A percentile compares a stretch with the other conserved stretches of the same genome.
phyloP scores from a whole-genome alignment of 257 asterid genomes.

The Linderniella brevidens region DNA sequence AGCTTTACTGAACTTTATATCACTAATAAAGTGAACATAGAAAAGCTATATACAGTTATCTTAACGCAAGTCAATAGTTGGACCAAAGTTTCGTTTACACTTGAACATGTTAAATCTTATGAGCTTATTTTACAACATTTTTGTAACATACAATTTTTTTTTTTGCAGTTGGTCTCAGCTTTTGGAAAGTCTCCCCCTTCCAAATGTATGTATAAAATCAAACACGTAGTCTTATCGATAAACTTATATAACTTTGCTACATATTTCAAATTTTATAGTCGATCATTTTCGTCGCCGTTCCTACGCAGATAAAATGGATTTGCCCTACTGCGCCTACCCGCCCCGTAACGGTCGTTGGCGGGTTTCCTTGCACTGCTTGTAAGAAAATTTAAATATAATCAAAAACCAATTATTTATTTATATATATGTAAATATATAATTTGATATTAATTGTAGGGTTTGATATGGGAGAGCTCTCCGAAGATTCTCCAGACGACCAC shows the following conservation, averaged over 20 bases:
- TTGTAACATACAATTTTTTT: constrained; percentile 9
- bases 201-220: constrained; percentile 41
- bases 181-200: constrained; percentile 80
- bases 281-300: not conserved
- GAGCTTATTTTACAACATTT: too few relatives aligned
- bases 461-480: constrained; percentile 87
- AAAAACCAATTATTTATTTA: too few relatives aligned
- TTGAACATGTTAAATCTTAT: too few relatives aligned
- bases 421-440: not conserved
- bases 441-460: constrained; percentile 37
- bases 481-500: constrained; percentile 77
- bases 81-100: too few relatives aligned
- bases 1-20: too few relatives aligned
- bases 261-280: not conserved
- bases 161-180: constrained; percentile 86
- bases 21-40: too few relatives aligned
- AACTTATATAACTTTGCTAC: constrained; percentile 4
- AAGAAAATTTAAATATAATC: constrained; percentile 14
- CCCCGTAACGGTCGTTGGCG: constrained; percentile 85
- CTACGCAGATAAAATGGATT: constrained; percentile 89
- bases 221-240: too few relatives aligned
- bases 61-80: too few relatives aligned
- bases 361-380: constrained; percentile 96
- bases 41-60: too few relatives aligned
- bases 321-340: constrained; percentile 99